Base-by-base conservation (phyloP, 2,329 filamentous ascomycete genomes). In the Taxawa tesnikishii region DNA sequence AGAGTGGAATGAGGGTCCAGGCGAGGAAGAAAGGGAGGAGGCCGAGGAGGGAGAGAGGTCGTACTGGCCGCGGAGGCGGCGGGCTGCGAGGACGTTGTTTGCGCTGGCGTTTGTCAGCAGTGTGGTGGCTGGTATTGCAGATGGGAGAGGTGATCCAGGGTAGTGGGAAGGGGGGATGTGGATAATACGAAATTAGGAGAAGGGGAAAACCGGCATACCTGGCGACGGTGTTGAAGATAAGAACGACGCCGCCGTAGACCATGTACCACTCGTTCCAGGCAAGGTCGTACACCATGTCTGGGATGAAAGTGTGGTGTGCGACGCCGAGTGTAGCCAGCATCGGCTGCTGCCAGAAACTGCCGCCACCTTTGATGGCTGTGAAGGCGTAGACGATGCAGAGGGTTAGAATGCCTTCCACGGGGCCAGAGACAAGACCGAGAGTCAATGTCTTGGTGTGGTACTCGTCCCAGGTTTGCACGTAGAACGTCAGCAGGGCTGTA, bases 381-480 rank as follows among this genome's bases (percentile, higher is more conserved):
- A 92, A 62, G 21, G 75, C 73, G 56, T 90, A 96, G 38, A 98
- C 76, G 34, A 71, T 53, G 47, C 83, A 79, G 13, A 98, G 69
- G 25, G 83, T 85, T 28, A 96, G 61, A 34, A 98, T 79, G 31
- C 90, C 90, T 60, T 98, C 90, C 23, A 98, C 90, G 4, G 90
- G 90, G 1, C 90, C 90, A 42, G 88, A 94, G 43, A 98, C 70
- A 40, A 96, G 64, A 37, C 90, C 90, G 5, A 98, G 73, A 2
- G 85, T 94, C 29, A 98, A 72, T 3, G 87, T 90, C 58, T 94
- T 87, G 31, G 90, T 98, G 62, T 96, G 88, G 61, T 96, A 98
- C 56, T 96, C 90, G 52, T 98, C 90, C 90, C 90, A 98, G 19
- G 90, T 96, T 56, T 96, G 90, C 26, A 96, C 80, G 57, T 96